A percentile compares a stretch with the other conserved stretches of the same genome.
Conservation (phyloP, 1,139 yeast species). For the Magnusiomyces sp. region DNA sequence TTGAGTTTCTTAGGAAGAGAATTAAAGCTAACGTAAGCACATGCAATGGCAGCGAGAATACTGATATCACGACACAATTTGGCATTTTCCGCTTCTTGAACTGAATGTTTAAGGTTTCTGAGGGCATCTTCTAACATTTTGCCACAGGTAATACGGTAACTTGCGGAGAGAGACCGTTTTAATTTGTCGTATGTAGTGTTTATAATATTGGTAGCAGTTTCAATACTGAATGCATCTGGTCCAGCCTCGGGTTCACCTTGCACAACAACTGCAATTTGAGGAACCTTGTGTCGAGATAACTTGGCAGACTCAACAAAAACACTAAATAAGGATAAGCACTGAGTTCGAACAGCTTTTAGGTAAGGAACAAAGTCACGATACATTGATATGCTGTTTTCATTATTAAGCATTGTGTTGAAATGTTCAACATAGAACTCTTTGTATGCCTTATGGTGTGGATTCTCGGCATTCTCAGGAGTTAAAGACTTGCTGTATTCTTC, state of each 20-base stretch:
- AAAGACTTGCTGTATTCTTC: constrained; percentile 56
- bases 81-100: constrained; percentile 58
- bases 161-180: constrained; percentile 55
- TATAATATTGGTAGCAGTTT: constrained; percentile 64
- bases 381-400: constrained; percentile 42
- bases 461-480: constrained; percentile 18
- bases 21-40: constrained; percentile 42
- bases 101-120: constrained; percentile 54
- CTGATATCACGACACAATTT: constrained; percentile 49
- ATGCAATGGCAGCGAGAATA: constrained; percentile 70
- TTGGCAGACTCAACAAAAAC: constrained; percentile 72
- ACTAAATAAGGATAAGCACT: constrained; percentile 73
- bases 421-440: constrained; percentile 23
- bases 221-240: constrained; percentile 81
- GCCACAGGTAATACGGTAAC: constrained; percentile 62
- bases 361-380: constrained; percentile 85
- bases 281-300: constrained; percentile 65
- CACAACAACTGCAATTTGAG: constrained; percentile 78
- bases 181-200: constrained; percentile 60
- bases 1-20: constrained; percentile 75
- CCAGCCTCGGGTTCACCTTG: constrained; percentile 96
- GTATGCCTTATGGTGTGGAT: constrained; percentile 16
- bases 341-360: constrained; percentile 74
- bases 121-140: constrained; percentile 76
- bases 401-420: constrained; percentile 37